Evolutionary conservation across 1,139 yeast species (phyloP), one percentile per base, ranked within the genome.

Genomic region (Suhomyces wounanorum): DNA sequence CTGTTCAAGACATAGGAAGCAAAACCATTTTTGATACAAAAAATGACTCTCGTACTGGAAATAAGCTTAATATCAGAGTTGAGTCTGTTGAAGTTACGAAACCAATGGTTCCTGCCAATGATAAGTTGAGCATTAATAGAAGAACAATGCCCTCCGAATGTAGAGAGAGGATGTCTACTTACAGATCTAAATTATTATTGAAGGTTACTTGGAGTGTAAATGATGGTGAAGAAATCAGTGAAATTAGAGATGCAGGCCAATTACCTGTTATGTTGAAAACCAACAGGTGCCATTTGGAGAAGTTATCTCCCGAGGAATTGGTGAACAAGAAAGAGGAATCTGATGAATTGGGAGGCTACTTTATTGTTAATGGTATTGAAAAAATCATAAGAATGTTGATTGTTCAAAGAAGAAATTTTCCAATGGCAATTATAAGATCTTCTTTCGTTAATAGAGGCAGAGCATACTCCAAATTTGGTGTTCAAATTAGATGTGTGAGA

Each of bases 311-410:
- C 17, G 78, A 82, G 38, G 89, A 91, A 60, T 76, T 95, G 59
- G 95, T 94, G 14, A 72, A 79, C 23, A 79, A 77, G 52, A 87
- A 87, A 66, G 99, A 94, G 72, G 99, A 95, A 69, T 81, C 91
- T 41, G 99, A 95, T 67, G 99, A 94, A 68, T 75, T 91, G 55
- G 99, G 99, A 55, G 99, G 99, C 35, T 94, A 94, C 69, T 94
- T 95, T 68, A 83, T 94, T 59, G 94, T 94, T 53, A 94, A 94
- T 67, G 99, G 99, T 77, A 91, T 92, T 61, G 99, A 94, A 70
- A 95, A 94, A 72, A 78, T 94, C 62, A 84, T 94, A 63, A 89
- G 99, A 74, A 90, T 94, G 98, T 83, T 95, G 69, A 91, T 94
- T 76, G 97, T 94, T 18, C 99, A 94, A 73, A 87, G 98, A 71